Conservation (phyloP, 148 eudicot genomes). For the Persicaria maculosa region DNA sequence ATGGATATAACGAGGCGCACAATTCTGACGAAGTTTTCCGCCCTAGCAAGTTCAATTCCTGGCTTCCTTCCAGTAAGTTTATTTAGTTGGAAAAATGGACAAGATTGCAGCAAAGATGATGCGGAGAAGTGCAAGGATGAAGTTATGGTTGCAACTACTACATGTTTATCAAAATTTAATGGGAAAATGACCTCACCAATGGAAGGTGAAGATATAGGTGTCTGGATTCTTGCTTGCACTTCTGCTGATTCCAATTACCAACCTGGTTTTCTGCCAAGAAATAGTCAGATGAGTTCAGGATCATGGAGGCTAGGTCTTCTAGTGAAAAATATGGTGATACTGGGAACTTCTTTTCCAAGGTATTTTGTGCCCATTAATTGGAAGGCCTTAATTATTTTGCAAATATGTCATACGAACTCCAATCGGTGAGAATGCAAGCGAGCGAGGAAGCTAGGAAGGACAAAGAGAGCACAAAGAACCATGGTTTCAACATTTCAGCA, state of each 20-base stretch:
- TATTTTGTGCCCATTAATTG: constrained; percentile 9
- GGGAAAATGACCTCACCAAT: constrained; percentile 20
- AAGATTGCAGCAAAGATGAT: constrained; percentile 19
- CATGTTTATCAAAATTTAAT: constrained; percentile 21
- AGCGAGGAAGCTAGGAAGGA: too few species aligned
- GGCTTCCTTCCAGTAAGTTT: constrained; percentile 53
- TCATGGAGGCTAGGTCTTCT: constrained; percentile 77
- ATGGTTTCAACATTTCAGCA: too few species aligned
- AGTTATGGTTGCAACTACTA: constrained; percentile 47
- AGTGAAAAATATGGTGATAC: constrained; percentile 46
- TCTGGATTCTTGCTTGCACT: constrained; percentile 61
- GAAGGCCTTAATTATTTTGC: neutral
- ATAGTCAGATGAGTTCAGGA: constrained; percentile 23
- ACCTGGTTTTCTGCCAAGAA: constrained; percentile 27
- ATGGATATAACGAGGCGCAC: constrained; percentile 69
- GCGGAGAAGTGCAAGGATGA: constrained; percentile 29
- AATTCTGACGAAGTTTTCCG: constrained; percentile 60
- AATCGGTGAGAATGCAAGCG: too few species aligned
- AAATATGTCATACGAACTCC: neutral
- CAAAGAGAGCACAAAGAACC: too few species aligned
- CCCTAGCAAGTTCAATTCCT: constrained; percentile 48
- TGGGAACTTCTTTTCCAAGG: constrained; percentile 62
- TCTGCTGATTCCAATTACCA: constrained; percentile 27
- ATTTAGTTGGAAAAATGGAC: constrained; percentile 42
- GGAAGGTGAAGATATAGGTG: constrained; percentile 46